Evolutionary conservation across 2,329 filamentous ascomycete genomes (phyloP), one percentile per base, ranked within the genome.

Genomic region (Leptographium flavum): DNA sequence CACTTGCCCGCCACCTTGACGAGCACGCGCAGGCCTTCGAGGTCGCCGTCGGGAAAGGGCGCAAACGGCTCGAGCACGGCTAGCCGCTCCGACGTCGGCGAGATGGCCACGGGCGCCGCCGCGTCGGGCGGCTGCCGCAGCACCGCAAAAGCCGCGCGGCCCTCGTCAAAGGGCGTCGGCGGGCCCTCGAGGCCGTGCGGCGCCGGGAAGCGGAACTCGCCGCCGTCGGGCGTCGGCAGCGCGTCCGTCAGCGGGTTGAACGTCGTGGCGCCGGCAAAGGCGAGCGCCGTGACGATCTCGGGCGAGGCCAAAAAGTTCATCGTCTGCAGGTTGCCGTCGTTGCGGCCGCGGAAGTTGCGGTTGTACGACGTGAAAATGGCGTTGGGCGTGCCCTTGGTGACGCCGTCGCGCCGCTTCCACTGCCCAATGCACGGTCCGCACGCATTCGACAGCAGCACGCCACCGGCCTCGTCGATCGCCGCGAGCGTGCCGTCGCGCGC

Each of bases 241-340:
- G 74, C 73, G 64, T 98, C 92, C 13, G 85, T 94, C 63, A 94
- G 76, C 25, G 92, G 92, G 68, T 98, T 96, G 72, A 98, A 98
- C 40, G 85, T 92, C 21, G 90, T 96, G 45, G 76, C 79, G 45
- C 92, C 92, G 36, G 88, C 82, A 64, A 94, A 98, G 13, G 86
- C 77, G 80, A 98, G 90, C 42, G 92, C 92, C 5, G 92, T 96
- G 50, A 98, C 92, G 47, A 98, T 78, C 64, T 98, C 92, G 7
- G 92, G 92, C 0, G 88, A 95, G 10, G 92, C 90, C 43, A 98
- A 76, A 68, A 98, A 98, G 72, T 96, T 98, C 88, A 96, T 95
- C 9, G 92, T 98, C 36, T 83, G 81, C 21, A 85, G 81, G 69
- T 98, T 98, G 50, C 92, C 92, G 59, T 98, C 92, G 62, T 98